Conservation (phyloP, 768 basidiomycete species). For the Macrolepiota dolichaula region DNA sequence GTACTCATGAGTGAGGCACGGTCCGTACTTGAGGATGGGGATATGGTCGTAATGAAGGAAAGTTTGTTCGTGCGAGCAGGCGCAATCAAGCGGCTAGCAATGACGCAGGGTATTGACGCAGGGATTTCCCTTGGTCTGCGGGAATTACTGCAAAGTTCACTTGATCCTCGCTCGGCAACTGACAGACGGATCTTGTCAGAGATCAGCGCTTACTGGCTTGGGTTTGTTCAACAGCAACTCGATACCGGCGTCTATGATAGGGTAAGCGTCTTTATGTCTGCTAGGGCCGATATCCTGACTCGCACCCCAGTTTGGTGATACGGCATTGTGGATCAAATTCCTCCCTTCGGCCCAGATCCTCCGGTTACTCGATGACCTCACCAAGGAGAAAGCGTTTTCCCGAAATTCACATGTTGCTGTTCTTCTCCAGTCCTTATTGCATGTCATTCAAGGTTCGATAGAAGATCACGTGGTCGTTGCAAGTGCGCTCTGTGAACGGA, state of each 20-base stretch:
- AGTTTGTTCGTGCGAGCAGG: slow-evolving; percentile 30
- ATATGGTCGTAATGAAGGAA: slow-evolving; percentile 36
- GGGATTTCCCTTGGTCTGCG: slow-evolving; percentile 32
- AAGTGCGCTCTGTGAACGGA: slow-evolving; percentile 23
- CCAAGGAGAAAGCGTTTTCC: slow-evolving; percentile 6
- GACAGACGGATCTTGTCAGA: slow-evolving; percentile 40
- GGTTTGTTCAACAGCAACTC: slow-evolving; percentile 15
- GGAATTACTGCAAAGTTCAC: slow-evolving; percentile 33
- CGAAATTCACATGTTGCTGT: slow-evolving; percentile 2
- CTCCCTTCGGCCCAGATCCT: slow-evolving; percentile 40
- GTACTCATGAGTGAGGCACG: slow-evolving; percentile 29
- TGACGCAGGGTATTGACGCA: slow-evolving; percentile 34
- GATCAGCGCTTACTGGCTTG: slow-evolving; percentile 43
- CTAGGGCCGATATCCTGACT: background rate
- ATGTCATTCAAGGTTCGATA: slow-evolving; percentile 22
- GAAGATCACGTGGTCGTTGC: slow-evolving; percentile 20
- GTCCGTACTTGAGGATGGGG: slow-evolving; percentile 22
- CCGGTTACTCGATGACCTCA: slow-evolving; percentile 38
- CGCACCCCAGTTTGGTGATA: slow-evolving; percentile 19
- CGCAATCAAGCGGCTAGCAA: slow-evolving; percentile 31
- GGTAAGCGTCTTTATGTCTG: background rate
- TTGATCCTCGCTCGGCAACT: slow-evolving; percentile 29
- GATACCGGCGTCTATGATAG: slow-evolving; percentile 9
- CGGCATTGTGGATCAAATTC: slow-evolving; percentile 55
- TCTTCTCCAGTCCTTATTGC: slow-evolving; percentile 35